These are phyloP conservation scores for Cicer judaicum DNA, from an alignment of 306 rosid species.

Conservation along the genomic window DNA sequence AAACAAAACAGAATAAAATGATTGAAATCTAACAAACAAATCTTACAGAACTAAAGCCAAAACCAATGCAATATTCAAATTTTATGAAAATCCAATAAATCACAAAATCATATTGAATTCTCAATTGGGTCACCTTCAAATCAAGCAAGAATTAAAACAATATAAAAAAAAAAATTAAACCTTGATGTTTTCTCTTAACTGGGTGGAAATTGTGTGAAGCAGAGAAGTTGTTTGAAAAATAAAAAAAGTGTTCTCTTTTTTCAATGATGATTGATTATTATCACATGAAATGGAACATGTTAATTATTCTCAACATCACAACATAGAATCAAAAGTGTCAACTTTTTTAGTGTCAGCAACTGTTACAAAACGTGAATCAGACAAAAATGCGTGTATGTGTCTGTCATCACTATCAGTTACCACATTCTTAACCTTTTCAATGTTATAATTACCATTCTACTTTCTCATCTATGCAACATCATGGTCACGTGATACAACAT, in stretches of 20 bases:
- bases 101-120: slow-evolving; percentile 41
- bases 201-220: slow-evolving; percentile 40
- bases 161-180: background rate
- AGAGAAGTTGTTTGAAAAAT: slow-evolving; percentile 40
- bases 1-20: slow-evolving; percentile 23
- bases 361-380: slow-evolving; percentile 9
- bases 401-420: background rate
- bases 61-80: slow-evolving; percentile 38
- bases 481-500: background rate
- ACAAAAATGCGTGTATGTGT: slow-evolving; percentile 22
- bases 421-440: slow-evolving; percentile 30
- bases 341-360: slow-evolving; percentile 43
- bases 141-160: slow-evolving; percentile 39
- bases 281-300: slow-evolving; percentile 39
- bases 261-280: no score
- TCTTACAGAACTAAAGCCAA: slow-evolving; percentile 38
- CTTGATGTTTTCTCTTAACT: slow-evolving; percentile 33
- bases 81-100: slow-evolving; percentile 39
- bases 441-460: background rate
- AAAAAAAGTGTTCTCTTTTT: no score
- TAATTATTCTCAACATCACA: slow-evolving; percentile 22
- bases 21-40: slow-evolving; percentile 35
- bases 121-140: slow-evolving; percentile 46
- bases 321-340: slow-evolving; percentile 14
- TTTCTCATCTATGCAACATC: background rate